Evolutionary conservation across 2,329 filamentous ascomycete genomes (phyloP), one percentile per base, ranked within the genome.

Genomic region (Aspergillus texensis): DNA sequence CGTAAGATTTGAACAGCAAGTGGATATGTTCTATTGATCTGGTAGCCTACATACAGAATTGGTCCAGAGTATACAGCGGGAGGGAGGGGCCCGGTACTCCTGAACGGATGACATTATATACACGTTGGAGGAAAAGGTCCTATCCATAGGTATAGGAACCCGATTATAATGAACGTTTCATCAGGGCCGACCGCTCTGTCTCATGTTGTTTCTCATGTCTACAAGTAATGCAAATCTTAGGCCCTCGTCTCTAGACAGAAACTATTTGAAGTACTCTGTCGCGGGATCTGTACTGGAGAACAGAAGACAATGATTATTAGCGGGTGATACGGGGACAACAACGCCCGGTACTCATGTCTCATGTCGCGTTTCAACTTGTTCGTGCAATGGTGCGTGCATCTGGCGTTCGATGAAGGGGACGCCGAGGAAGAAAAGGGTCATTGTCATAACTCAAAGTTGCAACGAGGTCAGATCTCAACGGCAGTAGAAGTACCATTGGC

Each of bases 391-490:
- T 55, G 52, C 32, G 52, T n/a, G 9, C 28, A 30, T 32, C 28
- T n/a, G 52, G 10, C 52, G n/a, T 19, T 19, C 24, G 21, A 14
- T 26, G 52, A 24, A 19, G 14, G 32, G n/a, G 21, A 39, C 26
- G 32, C 21, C 52, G 32, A 41, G 50, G 52, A 16, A 39, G 10
- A 26, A 19, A 24, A 32, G 8, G 30, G n/a, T 36, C 14, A 36
- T 24, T 24, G 34, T 24, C 30, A 10, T 55, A 34, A 19, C n/a
- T 41, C 32, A 12, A 39, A 30, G 8, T 30, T 52, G 48, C 30
- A 50, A 32, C 39, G n/a, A 34, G 24, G 10, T 80, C 69, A 79
- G 54, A 79, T 74, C 63, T 78, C 72, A 36, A 79, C 65, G 32
- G 74, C 74, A 34, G 74, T 74, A 3, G 77, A 76, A 8, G 70